phyloP scores from a whole-genome alignment of 306 rosid genomes.

The Ormosia emarginata region DNA sequence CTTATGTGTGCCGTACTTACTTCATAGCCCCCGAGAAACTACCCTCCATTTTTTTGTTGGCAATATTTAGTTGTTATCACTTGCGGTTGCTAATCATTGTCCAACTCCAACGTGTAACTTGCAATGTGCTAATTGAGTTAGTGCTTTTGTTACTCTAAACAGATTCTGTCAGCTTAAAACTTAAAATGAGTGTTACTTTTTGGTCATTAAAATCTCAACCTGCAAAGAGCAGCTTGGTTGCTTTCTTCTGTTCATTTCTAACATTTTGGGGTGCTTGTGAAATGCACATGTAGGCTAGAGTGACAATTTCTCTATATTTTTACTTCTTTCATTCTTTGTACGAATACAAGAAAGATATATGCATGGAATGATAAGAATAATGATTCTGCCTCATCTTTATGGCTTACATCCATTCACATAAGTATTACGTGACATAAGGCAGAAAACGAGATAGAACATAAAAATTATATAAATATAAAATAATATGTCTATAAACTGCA shows the following conservation, averaged over 20 bases:
- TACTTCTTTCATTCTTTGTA: neutral
- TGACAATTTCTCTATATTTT: neutral
- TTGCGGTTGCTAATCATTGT: slow-evolving; percentile 9
- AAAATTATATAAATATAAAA: neutral
- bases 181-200: neutral
- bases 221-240: neutral
- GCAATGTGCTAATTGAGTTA: neutral
- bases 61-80: neutral
- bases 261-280: neutral
- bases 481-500: neutral
- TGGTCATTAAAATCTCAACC: neutral
- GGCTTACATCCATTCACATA: no score
- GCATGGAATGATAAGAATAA: neutral
- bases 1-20: neutral
- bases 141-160: neutral
- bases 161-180: neutral
- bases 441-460: no score
- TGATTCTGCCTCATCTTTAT: no score
- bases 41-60: slow-evolving; percentile 2
- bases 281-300: neutral
- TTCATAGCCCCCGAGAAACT: neutral
- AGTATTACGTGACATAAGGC: no score
- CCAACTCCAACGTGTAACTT: neutral
- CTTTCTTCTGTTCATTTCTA: slow-evolving; percentile 5
- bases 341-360: neutral